Evolutionary conservation across 768 basidiomycete genomes (phyloP).

Genomic region (Pleurotus tuoliensis): DNA sequence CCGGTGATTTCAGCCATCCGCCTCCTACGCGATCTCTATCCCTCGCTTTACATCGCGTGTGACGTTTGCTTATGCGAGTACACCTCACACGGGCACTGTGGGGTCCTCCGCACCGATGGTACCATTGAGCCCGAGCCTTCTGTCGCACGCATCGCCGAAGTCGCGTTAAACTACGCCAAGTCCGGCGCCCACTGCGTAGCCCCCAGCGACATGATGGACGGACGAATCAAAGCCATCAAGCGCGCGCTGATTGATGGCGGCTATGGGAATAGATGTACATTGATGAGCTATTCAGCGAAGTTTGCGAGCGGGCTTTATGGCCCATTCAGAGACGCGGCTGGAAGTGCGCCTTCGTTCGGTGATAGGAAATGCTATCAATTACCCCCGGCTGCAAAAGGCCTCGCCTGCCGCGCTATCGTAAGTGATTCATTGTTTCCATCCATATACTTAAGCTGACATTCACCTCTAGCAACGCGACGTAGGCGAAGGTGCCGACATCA

Average conservation of each 20-base stretch:
- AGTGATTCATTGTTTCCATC: constrained; percentile 23
- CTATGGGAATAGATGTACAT: constrained; percentile 79
- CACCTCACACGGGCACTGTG: constrained; percentile 97
- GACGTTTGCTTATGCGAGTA: constrained; percentile 99
- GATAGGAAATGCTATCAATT: constrained; percentile 98
- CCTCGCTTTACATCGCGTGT: constrained; percentile 81
- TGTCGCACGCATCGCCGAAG: constrained; percentile 85
- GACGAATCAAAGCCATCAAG: constrained; percentile 88
- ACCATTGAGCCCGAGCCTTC: constrained; percentile 77
- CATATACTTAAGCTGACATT: constrained; percentile 1
- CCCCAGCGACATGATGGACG: constrained; percentile 99
- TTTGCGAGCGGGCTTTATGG: constrained; percentile 95
- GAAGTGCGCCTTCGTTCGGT: constrained; percentile 91
- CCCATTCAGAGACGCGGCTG: constrained; percentile 98
- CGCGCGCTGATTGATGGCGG: constrained; percentile 77
- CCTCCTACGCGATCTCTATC: constrained; percentile 73
- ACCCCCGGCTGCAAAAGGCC: constrained; percentile 81
- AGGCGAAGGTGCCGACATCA: constrained; percentile 91
- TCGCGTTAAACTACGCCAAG: constrained; percentile 86
- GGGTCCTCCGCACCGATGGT: constrained; percentile 67
- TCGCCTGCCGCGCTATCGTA: constrained; percentile 92
- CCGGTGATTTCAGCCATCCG: constrained; percentile 94
- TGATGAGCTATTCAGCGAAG: constrained; percentile 98
- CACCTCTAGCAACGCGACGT: constrained; percentile 73
- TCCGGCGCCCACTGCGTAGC: constrained; percentile 99